Conservation (phyloP, 2,329 filamentous ascomycete genomes). For the Rhynchosporium graminicola region DNA sequence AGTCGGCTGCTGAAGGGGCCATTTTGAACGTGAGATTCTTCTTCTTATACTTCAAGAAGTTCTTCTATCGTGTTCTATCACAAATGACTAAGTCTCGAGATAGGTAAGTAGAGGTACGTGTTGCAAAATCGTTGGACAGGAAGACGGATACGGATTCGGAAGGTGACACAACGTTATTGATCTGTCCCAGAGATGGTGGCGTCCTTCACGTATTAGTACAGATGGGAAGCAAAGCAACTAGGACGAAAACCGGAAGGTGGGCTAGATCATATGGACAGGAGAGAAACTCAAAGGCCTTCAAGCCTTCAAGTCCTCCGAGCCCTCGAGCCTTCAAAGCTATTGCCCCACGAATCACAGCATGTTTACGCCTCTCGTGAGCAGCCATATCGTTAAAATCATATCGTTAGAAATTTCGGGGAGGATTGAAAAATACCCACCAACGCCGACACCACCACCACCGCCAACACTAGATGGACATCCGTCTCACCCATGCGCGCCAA, state of each 20-base stretch:
- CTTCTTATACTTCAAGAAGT: background rate
- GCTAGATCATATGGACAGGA: background rate
- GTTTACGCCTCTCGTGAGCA: background rate
- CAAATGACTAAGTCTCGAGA: background rate
- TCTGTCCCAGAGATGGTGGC: background rate
- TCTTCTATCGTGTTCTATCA: background rate
- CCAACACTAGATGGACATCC: background rate
- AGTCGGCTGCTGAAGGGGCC: slow-evolving; percentile 36
- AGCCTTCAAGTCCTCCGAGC: background rate
- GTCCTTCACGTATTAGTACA: slow-evolving; percentile 12
- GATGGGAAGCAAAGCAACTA: background rate
- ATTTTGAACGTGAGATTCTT: slow-evolving; percentile 20
- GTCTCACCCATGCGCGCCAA: slow-evolving; percentile 3
- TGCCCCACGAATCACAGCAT: slow-evolving; percentile 14
- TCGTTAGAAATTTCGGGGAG: slow-evolving; percentile 3
- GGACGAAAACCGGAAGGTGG: slow-evolving; percentile 5
- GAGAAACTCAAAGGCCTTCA: background rate
- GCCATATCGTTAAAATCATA: background rate
- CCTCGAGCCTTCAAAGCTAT: background rate
- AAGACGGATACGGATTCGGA: background rate
- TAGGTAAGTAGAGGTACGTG: background rate
- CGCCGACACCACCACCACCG: too few relatives aligned
- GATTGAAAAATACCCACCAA: background rate
- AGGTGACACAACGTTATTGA: background rate
- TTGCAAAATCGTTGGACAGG: background rate